A percentile compares a stretch with the other conserved stretches of the same genome.
These are phyloP conservation scores for Drechslera avenae DNA, from an alignment of 2,329 filamentous ascomycete genomes.

Conservation along the genomic window DNA sequence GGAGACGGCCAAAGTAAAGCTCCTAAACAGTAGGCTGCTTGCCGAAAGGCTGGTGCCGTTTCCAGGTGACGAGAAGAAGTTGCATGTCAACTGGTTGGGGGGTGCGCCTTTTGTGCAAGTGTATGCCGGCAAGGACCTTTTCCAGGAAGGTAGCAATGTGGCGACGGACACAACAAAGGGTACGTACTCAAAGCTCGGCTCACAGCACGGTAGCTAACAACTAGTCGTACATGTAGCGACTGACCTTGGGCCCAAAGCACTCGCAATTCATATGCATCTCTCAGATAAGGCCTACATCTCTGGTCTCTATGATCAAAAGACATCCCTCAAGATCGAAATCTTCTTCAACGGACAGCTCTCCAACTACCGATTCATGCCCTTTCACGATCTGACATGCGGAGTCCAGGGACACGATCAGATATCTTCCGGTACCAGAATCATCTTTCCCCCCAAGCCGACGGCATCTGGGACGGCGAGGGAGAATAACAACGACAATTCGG, in stretches of 20 bases:
- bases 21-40: conserved; percentile 27
- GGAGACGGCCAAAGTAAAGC: conserved; percentile 27
- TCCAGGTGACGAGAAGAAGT: conserved; percentile 27
- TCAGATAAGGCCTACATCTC: conserved; percentile 37
- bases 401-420: conserved; percentile 28
- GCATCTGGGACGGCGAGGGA: conserved; percentile 26
- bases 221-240: not conserved
- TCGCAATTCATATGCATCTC: conserved; percentile 40
- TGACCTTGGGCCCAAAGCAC: conserved; percentile 21
- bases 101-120: conserved; percentile 42
- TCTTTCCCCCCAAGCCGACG: conserved; percentile 34
- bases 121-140: conserved; percentile 15
- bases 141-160: not conserved
- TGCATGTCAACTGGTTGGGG: conserved; percentile 38
- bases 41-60: conserved; percentile 33
- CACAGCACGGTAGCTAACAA: not conserved
- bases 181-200: not conserved
- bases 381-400: conserved; percentile 25
- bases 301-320: conserved; percentile 25
- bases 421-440: conserved; percentile 50
- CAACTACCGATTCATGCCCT: conserved; percentile 35
- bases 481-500: not conserved
- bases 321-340: conserved; percentile 55
- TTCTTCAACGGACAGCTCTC: conserved; percentile 54
- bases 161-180: not conserved